These are phyloP conservation scores for Debaryomyces sp. DNA, from an alignment of 1,139 yeast species.

Conservation along the genomic window DNA sequence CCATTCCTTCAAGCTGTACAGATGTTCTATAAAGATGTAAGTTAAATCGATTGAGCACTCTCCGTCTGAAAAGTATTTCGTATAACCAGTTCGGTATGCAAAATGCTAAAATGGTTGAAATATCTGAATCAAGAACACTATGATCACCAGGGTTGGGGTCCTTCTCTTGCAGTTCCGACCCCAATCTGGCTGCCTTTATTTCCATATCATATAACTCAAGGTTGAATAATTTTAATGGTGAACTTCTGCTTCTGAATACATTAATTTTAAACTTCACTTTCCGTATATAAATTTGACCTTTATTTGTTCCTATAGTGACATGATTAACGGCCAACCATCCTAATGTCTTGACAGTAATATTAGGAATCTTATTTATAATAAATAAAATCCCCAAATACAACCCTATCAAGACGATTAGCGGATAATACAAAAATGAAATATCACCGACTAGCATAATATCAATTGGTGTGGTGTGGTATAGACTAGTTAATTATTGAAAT, in stretches of 20 bases:
- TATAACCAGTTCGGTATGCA: slow-evolving; percentile 13
- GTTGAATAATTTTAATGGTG: slow-evolving; percentile 35
- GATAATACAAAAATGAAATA: neutral
- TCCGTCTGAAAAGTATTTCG: slow-evolving; percentile 15
- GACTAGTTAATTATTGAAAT: neutral
- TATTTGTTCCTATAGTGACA: slow-evolving; percentile 25
- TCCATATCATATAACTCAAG: slow-evolving; percentile 32
- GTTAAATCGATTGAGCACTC: slow-evolving; percentile 34
- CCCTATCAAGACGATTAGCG: neutral
- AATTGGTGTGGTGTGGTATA: neutral
- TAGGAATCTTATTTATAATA: slow-evolving; percentile 33
- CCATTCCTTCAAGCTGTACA: slow-evolving; percentile 20
- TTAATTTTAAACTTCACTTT: slow-evolving; percentile 30
- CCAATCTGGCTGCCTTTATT: slow-evolving; percentile 12
- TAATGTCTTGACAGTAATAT: slow-evolving; percentile 33
- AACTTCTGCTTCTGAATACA: slow-evolving; percentile 25
- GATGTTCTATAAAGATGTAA: slow-evolving; percentile 32
- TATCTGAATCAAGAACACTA: neutral
- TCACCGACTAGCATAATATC: neutral
- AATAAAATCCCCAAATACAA: slow-evolving; percentile 2
- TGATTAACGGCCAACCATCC: slow-evolving; percentile 42
- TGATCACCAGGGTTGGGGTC: neutral
- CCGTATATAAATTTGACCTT: slow-evolving; percentile 22
- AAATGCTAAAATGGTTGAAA: slow-evolving; percentile 1
- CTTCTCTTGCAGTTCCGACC: neutral